Evolutionary conservation across 106 monocot genomes (phyloP).

Genomic region (Dioscorea zingiberensis): DNA sequence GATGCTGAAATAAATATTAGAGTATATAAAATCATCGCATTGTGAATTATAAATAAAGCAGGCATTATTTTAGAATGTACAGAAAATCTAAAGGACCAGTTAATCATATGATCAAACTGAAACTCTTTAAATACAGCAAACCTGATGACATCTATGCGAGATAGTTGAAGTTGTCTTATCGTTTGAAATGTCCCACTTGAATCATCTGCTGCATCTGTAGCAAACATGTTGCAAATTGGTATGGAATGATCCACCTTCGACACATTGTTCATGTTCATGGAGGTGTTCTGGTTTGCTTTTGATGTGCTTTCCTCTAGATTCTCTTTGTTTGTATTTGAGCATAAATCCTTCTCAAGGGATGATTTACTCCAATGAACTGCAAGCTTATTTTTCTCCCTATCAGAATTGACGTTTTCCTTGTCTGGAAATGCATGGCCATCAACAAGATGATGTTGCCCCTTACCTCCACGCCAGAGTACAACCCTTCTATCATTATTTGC

Average conservation of each 20-base stretch:
- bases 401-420: not conserved
- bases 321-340: not conserved
- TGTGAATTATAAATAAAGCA: not conserved
- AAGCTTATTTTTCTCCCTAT: not conserved
- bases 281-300: not conserved
- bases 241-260: slow-evolving; percentile 10
- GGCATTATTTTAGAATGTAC: not conserved
- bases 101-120: not conserved
- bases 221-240: slow-evolving; percentile 9
- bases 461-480: slow-evolving; percentile 12
- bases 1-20: not conserved
- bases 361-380: not conserved
- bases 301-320: not conserved
- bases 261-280: not conserved
- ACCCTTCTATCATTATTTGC: slow-evolving; percentile 19
- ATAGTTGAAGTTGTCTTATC: slow-evolving; percentile 45
- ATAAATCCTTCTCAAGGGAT: not conserved
- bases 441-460: slow-evolving; percentile 4
- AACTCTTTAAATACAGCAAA: slow-evolving; percentile 3
- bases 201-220: slow-evolving; percentile 2
- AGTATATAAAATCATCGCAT: not conserved
- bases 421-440: not conserved
- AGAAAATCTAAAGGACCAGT: not conserved
- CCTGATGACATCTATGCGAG: slow-evolving; percentile 40
- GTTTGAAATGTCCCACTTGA: slow-evolving; percentile 23